Conservation (phyloP, 2,329 filamentous ascomycete species). For the Cercospora janseana region DNA sequence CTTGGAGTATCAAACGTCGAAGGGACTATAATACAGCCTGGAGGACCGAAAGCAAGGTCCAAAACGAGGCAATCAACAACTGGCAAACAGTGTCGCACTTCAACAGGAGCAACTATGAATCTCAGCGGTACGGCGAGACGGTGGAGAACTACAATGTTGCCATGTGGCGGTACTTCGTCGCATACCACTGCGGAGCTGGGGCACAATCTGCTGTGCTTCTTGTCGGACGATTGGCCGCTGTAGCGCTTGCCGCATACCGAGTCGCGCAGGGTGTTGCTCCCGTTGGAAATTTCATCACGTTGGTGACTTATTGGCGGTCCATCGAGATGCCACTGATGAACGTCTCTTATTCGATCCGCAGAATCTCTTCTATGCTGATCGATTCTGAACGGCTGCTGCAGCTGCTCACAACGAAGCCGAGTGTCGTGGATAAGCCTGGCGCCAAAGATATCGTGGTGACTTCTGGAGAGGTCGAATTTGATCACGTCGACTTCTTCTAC, state of each 20-base stretch:
- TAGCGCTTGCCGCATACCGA: constrained; percentile 55
- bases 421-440: constrained; percentile 50
- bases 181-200: constrained; percentile 39
- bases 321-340: constrained; percentile 51
- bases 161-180: constrained; percentile 32
- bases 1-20: constrained; percentile 39
- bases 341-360: constrained; percentile 51
- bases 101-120: constrained; percentile 57
- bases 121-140: constrained; percentile 48
- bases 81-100: constrained; percentile 62
- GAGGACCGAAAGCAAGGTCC: constrained; percentile 52
- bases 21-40: constrained; percentile 36
- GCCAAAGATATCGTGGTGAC: constrained; percentile 48
- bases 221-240: constrained; percentile 49
- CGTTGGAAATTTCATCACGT: constrained; percentile 62
- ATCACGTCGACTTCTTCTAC: constrained; percentile 57
- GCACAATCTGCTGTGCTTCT: constrained; percentile 50
- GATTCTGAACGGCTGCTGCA: constrained; percentile 63
- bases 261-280: constrained; percentile 51
- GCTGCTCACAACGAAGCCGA: constrained; percentile 58
- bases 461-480: constrained; percentile 54
- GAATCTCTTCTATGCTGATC: constrained; percentile 55
- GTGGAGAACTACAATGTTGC: constrained; percentile 40
- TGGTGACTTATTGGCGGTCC: constrained; percentile 62
- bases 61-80: constrained; percentile 59